Base-by-base conservation (phyloP, 192 early-diverging fungal genomes). In the Jimgerdemannia flammicorona region DNA sequence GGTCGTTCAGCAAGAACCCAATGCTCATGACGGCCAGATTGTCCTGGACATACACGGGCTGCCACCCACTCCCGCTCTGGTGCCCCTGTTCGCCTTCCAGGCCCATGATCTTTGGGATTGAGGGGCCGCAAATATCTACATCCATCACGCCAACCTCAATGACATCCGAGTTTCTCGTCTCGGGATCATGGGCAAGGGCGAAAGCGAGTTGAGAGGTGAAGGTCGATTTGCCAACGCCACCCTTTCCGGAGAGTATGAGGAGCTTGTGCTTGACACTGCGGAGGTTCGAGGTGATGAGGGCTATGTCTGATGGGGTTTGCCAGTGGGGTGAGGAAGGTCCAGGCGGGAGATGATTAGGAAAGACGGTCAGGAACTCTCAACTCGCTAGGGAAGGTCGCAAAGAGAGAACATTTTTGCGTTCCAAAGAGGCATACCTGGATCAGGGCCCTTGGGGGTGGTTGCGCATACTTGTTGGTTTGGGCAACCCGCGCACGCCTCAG, bases 161-260 rank as follows among this genome's bases (percentile, higher is more conserved):
- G 17, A 29, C 67, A 41, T 68, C 67, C 49, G 49, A 44, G 6
- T 10, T 17, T 41, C 84, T 84, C 49, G 65, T 70, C 20, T 78
- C 69, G 14, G 79, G 76, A 0, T 42, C 41, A 40, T 89, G 77
- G 1, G 90, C 85, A 6, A 99, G 85, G 3, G 96, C 90, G 74
- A 97, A 93, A 0, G 94, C 92, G 7, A 99, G 91, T 74, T 97
- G 93, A 7, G 96, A 89, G 4, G 96, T 94, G 66, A 96, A 93
- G 42, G 95, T 97, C 7, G 90, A 91, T 84, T 99, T 99, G 69
- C 98, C 98, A 3, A 99, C 98, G 43, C 98, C 98, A 74, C 98
- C 98, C 80, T 99, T 99, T 40, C 98, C 98, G 0, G 96, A 97
- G 39, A 99, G 91, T 10, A 99, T 91, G 7, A 99, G 85, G n/a